Evolutionary conservation across 2,329 filamentous ascomycete species (phyloP).

Genomic region (Aspergillus puulaauensis): DNA sequence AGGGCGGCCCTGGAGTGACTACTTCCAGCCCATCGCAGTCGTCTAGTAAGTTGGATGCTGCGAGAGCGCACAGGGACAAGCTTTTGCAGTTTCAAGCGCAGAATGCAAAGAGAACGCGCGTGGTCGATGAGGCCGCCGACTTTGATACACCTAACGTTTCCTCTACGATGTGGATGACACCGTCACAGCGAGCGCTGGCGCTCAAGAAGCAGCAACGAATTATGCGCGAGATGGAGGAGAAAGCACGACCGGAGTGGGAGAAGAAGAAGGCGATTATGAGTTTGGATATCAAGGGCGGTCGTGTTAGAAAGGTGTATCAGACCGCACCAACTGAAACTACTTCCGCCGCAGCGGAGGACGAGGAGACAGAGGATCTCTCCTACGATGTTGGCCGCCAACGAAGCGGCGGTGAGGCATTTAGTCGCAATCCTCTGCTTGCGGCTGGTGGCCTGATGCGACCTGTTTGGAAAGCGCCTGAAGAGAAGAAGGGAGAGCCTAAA

Average conservation of each 20-base stretch:
- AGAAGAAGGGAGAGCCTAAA: conserved; percentile 18
- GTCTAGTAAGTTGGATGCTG: conserved; percentile 62
- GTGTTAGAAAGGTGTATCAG: conserved; percentile 61
- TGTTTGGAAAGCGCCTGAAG: conserved; percentile 42
- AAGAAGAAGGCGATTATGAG: conserved; percentile 81
- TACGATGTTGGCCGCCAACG: conserved; percentile 18
- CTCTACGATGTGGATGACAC: conserved; percentile 77
- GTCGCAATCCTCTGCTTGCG: conserved; percentile 45
- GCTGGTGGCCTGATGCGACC: conserved; percentile 46
- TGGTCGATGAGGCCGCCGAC: conserved; percentile 81
- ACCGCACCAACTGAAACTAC: conserved; percentile 30
- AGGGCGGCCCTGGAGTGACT: conserved; percentile 30
- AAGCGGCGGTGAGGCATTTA: conserved; percentile 37
- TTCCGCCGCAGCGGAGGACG: conserved; percentile 16
- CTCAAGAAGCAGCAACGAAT: conserved; percentile 83
- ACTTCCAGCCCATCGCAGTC: conserved; percentile 20
- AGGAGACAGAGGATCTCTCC: conserved; percentile 15
- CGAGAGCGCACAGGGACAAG: conserved; percentile 76
- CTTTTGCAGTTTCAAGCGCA: conserved; percentile 80
- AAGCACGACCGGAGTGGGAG: conserved; percentile 80
- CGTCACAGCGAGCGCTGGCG: conserved; percentile 77
- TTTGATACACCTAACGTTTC: conserved; percentile 63
- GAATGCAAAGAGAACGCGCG: conserved; percentile 78
- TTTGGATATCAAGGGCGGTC: conserved; percentile 76
- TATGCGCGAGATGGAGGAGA: conserved; percentile 83